phyloP scores from a whole-genome alignment of 2,329 filamentous ascomycete genomes.

The Fusarium drepaniforme region DNA sequence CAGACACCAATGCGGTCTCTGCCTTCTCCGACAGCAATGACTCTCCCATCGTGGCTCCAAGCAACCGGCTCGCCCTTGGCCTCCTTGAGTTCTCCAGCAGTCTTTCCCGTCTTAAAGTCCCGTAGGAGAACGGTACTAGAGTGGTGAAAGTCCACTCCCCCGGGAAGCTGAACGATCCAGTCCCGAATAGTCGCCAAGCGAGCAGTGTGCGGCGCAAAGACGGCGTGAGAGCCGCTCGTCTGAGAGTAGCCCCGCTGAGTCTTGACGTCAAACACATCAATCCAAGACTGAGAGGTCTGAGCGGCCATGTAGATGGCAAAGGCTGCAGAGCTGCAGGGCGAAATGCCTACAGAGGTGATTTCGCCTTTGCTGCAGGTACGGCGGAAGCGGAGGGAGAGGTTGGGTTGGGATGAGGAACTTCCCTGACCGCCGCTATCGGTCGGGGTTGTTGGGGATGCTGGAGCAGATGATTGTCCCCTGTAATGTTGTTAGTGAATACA shows the following conservation, averaged over 20 bases:
- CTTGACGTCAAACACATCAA: constrained; percentile 50
- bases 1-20: constrained; percentile 48
- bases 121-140: constrained; percentile 47
- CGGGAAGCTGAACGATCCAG: constrained; percentile 46
- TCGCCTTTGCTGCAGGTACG: constrained; percentile 47
- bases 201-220: constrained; percentile 40
- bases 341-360: constrained; percentile 49
- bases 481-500: constrained; percentile 13
- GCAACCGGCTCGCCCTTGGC: constrained; percentile 45
- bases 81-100: constrained; percentile 47
- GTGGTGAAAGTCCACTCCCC: constrained; percentile 48
- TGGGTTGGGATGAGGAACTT: constrained; percentile 21
- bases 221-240: constrained; percentile 47
- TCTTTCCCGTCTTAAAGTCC: constrained; percentile 48
- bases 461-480: constrained; percentile 31
- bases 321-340: constrained; percentile 39
- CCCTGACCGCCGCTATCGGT: neutral
- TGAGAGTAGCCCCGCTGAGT: constrained; percentile 46
- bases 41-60: constrained; percentile 49
- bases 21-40: constrained; percentile 48
- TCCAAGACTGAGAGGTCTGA: constrained; percentile 49
- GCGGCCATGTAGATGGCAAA: constrained; percentile 48
- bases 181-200: constrained; percentile 48
- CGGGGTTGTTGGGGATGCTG: neutral
- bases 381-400: constrained; percentile 44